phyloP scores from a whole-genome alignment of 805 yeast species.

The Brettanomyces bruxellensis region DNA sequence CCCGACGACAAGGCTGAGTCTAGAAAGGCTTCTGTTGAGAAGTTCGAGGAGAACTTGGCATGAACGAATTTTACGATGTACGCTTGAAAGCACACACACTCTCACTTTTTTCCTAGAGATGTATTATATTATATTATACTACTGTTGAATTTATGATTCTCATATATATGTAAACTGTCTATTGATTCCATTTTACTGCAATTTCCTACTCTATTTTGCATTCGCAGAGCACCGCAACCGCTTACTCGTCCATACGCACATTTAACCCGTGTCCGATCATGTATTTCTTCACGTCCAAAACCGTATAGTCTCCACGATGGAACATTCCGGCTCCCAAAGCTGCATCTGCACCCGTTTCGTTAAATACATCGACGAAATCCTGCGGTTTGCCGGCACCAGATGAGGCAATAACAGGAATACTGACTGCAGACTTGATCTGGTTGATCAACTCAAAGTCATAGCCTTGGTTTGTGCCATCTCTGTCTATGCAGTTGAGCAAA shows the following conservation, averaged over 20 bases:
- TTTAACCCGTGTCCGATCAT: conserved; percentile 52
- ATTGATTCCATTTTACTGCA: no score
- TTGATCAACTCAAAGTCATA: conserved; percentile 79
- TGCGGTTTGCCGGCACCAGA: conserved; percentile 94
- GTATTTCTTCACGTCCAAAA: conserved; percentile 68
- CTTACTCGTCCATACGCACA: conserved; percentile 55
- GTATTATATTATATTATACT: not conserved
- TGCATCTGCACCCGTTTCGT: conserved; percentile 80
- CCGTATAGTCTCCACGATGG: conserved; percentile 90
- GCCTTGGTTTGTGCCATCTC: conserved; percentile 94
- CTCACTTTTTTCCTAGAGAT: not conserved
- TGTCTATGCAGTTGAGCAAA: conserved; percentile 86
- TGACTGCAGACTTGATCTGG: conserved; percentile 67
- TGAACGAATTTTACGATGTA: conserved; percentile 4
- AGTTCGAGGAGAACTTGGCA: conserved; percentile 28
- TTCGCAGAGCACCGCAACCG: no score
- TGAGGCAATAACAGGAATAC: conserved; percentile 93
- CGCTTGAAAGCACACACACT: not conserved
- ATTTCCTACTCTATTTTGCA: no score
- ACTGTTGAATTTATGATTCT: not conserved
- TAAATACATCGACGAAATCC: conserved; percentile 85
- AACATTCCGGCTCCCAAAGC: conserved; percentile 99
- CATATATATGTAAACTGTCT: not conserved
- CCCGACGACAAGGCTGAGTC: conserved; percentile 44
- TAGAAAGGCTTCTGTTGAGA: conserved; percentile 43